Percentiles rank a stretch among this genome's conserved stretches.
phyloP scores from a whole-genome alignment of 1,284 basidiomycete genomes.

The Vanrija sp. region DNA sequence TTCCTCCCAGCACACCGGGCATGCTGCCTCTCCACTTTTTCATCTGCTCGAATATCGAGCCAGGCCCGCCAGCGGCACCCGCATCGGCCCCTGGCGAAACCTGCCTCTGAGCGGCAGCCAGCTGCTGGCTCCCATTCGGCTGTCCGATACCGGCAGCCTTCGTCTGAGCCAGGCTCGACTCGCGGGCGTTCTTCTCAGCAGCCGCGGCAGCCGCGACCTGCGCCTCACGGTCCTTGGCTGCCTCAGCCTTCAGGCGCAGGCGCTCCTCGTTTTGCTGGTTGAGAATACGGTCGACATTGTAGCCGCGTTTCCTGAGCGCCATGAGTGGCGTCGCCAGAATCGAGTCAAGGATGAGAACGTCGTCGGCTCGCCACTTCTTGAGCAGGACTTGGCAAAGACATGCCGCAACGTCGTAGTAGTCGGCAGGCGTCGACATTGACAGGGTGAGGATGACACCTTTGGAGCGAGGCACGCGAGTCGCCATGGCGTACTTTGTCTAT shows the following conservation, averaged over 20 bases:
- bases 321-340: constrained; percentile 85
- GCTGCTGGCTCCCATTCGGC: not conserved
- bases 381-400: constrained; percentile 69
- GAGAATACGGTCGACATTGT: constrained; percentile 78
- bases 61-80: no score
- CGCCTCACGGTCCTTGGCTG: constrained; percentile 39
- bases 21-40: not conserved
- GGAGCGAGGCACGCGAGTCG: constrained; percentile 53
- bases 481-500: constrained; percentile 65
- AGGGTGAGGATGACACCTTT: constrained; percentile 70
- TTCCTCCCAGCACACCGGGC: not conserved
- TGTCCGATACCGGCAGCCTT: not conserved
- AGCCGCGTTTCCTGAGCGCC: constrained; percentile 68
- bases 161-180: not conserved
- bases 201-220: not conserved
- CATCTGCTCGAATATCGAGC: no score
- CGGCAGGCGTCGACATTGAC: constrained; percentile 67
- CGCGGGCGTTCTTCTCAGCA: not conserved
- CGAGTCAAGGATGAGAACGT: constrained; percentile 66
- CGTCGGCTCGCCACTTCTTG: constrained; percentile 69
- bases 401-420: constrained; percentile 69
- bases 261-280: constrained; percentile 74
- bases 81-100: no score
- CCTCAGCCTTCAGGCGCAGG: constrained; percentile 56
- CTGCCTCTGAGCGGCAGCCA: no score